phyloP scores from a whole-genome alignment of 1,284 basidiomycete genomes.

The Ganoderma lingzhi region DNA sequence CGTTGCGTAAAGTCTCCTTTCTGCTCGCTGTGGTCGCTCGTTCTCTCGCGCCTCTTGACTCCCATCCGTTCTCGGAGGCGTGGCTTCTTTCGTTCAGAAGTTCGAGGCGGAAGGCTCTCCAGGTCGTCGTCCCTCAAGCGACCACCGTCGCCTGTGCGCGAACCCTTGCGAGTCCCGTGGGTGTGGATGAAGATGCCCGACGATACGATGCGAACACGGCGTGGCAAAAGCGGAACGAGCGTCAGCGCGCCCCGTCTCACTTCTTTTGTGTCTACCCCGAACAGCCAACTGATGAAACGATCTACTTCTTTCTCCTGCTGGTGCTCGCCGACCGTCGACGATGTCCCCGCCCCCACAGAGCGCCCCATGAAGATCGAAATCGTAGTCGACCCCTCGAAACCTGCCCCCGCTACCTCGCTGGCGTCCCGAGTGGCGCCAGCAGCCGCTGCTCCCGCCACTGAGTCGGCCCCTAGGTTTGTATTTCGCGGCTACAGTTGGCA shows the following conservation, averaged over 20 bases:
- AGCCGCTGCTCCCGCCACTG: constrained; percentile 48
- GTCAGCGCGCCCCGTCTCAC: constrained; percentile 45
- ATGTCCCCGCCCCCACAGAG: constrained; percentile 61
- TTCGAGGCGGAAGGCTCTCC: constrained; percentile 12
- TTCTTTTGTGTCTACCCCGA: constrained; percentile 56
- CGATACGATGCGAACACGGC: constrained; percentile 28
- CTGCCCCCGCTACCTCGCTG: constrained; percentile 67
- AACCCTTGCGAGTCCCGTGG: constrained; percentile 17
- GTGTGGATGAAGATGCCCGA: constrained; percentile 29
- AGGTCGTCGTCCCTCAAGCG: constrained; percentile 22
- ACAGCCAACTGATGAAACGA: constrained; percentile 67
- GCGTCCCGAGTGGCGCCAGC: constrained; percentile 75
- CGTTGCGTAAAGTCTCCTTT: constrained; percentile 27
- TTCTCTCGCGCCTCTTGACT: constrained; percentile 6
- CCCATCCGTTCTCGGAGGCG: constrained; percentile 15
- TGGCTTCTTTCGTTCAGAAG: constrained; percentile 15
- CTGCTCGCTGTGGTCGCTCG: constrained; percentile 29
- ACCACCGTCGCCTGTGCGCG: constrained; percentile 6
- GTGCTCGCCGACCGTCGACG: constrained; percentile 29
- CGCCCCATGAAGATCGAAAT: constrained; percentile 99
- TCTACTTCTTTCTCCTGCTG: constrained; percentile 37
- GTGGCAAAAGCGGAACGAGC: constrained; percentile 26
- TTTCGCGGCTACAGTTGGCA: background rate
- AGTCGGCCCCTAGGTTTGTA: constrained; percentile 56
- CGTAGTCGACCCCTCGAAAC: constrained; percentile 86